Evolutionary conservation across 352 stramenopile genomes (phyloP).

Genomic region (Globisporangium cylindrosporum): DNA sequence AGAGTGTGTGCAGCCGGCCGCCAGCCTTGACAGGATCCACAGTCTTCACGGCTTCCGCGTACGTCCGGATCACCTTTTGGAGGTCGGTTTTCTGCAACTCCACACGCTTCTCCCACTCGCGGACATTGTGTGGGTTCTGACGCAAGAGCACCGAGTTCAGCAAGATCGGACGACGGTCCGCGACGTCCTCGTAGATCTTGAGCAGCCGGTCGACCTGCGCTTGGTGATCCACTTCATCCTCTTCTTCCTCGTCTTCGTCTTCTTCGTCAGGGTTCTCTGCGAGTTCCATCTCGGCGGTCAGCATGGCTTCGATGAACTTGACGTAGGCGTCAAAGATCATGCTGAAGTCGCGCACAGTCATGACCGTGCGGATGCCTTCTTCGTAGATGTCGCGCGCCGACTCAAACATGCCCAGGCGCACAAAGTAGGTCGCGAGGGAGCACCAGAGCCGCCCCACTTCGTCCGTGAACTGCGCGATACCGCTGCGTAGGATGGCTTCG

Average conservation of each 20-base stretch:
- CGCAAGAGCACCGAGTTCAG: constrained; percentile 95
- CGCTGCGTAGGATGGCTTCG: constrained; percentile 93
- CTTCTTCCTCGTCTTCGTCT: constrained; percentile 65
- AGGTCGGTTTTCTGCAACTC: constrained; percentile 72
- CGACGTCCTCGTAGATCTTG: constrained; percentile 92
- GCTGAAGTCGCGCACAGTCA: constrained; percentile 95
- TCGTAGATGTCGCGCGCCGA: constrained; percentile 96
- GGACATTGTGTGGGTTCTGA: constrained; percentile 98
- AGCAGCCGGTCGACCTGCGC: constrained; percentile 69
- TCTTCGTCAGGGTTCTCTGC: constrained; percentile 54
- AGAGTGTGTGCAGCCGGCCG: constrained; percentile 91
- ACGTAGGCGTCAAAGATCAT: constrained; percentile 99
- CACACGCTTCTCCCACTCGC: constrained; percentile 97
- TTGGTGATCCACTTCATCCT: constrained; percentile 60
- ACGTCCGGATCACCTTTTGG: constrained; percentile 78
- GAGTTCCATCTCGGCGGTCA: constrained; percentile 95
- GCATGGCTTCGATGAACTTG: constrained; percentile 97
- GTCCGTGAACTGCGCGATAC: constrained; percentile 92
- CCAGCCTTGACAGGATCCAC: constrained; percentile 82
- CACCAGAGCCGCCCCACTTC: constrained; percentile 98
- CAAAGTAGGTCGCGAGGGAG: constrained; percentile 97
- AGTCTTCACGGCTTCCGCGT: constrained; percentile 90
- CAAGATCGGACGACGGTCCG: constrained; percentile 93
- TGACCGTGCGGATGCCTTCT: constrained; percentile 70
- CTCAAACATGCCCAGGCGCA: constrained; percentile 96